phyloP scores from a whole-genome alignment of 2,329 filamentous ascomycete species.

The Diplodia sapinea region DNA sequence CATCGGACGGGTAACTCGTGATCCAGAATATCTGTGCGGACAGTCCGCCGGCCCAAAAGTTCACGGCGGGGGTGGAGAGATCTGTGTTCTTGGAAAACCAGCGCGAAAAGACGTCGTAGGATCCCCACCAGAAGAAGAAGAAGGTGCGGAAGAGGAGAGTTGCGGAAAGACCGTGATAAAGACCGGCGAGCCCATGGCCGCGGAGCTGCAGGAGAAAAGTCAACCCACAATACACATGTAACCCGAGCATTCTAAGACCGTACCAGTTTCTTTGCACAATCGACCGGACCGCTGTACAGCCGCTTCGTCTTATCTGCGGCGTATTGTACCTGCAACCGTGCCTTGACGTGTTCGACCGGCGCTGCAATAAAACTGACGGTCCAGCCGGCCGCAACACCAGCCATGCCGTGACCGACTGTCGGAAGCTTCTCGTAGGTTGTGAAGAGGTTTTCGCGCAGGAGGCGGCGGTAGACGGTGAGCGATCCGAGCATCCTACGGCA shows the following conservation, averaged over 20 bases:
- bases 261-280: conserved; percentile 75
- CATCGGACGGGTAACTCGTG: conserved; percentile 87
- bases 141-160: conserved; percentile 89
- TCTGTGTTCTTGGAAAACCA: conserved; percentile 69
- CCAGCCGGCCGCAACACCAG: conserved; percentile 82
- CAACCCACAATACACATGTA: neutral
- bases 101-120: conserved; percentile 83
- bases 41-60: conserved; percentile 96
- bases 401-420: conserved; percentile 80
- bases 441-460: conserved; percentile 83
- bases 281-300: conserved; percentile 84
- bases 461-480: conserved; percentile 83
- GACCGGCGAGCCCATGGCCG: conserved; percentile 74
- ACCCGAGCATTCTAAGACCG: neutral
- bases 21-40: conserved; percentile 96
- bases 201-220: conserved; percentile 42
- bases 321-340: conserved; percentile 93
- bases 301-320: conserved; percentile 76
- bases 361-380: conserved; percentile 94
- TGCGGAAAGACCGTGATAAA: conserved; percentile 85
- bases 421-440: conserved; percentile 66
- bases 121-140: conserved; percentile 99
- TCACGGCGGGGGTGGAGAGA: conserved; percentile 78
- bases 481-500: conserved; percentile 77
- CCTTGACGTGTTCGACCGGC: conserved; percentile 94